Percentiles rank a stretch among this genome's conserved stretches.
Evolutionary conservation across 2,329 filamentous ascomycete species (phyloP).

Genomic region (Alternaria brassicae): DNA sequence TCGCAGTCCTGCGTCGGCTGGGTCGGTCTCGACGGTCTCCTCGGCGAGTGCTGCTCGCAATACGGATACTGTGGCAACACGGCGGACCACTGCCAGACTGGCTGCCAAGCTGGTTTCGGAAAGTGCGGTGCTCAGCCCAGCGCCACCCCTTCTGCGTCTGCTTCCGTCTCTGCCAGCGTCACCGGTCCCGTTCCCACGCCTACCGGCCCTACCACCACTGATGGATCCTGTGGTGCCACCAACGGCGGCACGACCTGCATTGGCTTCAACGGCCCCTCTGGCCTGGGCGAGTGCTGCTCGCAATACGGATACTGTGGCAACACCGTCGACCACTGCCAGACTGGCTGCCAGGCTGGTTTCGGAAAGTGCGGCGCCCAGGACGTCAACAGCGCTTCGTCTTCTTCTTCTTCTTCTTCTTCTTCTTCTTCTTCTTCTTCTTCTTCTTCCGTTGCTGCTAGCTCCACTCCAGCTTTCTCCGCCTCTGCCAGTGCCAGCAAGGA

Average conservation of each 20-base stretch:
- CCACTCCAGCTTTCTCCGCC: neutral
- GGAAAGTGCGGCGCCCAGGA: slow-evolving; percentile 18
- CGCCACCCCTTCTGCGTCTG: slow-evolving; percentile 6
- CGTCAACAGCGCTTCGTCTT: slow-evolving; percentile 1
- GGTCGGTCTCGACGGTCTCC: slow-evolving; percentile 27
- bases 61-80: slow-evolving; percentile 50
- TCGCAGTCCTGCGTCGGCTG: slow-evolving; percentile 33
- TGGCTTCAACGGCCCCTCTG: slow-evolving; percentile 33
- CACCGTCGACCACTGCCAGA: slow-evolving; percentile 29
- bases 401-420: neutral
- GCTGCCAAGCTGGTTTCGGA: slow-evolving; percentile 30
- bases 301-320: slow-evolving; percentile 50
- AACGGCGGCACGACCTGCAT: slow-evolving; percentile 29
- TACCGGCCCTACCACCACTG: slow-evolving; percentile 22
- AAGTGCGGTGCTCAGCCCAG: slow-evolving; percentile 17
- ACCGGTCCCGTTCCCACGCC: slow-evolving; percentile 41
- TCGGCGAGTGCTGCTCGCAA: slow-evolving; percentile 54
- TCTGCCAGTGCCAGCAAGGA: neutral
- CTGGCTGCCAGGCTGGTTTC: slow-evolving; percentile 30
- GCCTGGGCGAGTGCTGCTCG: slow-evolving; percentile 54
- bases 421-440: neutral
- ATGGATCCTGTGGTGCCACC: slow-evolving; percentile 30
- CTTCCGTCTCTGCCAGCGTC: slow-evolving; percentile 34
- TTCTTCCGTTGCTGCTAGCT: neutral
- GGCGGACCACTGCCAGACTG: slow-evolving; percentile 33